phyloP scores from a whole-genome alignment of 2,329 filamentous ascomycete species.

The Dendrostoma leiphaemia region DNA sequence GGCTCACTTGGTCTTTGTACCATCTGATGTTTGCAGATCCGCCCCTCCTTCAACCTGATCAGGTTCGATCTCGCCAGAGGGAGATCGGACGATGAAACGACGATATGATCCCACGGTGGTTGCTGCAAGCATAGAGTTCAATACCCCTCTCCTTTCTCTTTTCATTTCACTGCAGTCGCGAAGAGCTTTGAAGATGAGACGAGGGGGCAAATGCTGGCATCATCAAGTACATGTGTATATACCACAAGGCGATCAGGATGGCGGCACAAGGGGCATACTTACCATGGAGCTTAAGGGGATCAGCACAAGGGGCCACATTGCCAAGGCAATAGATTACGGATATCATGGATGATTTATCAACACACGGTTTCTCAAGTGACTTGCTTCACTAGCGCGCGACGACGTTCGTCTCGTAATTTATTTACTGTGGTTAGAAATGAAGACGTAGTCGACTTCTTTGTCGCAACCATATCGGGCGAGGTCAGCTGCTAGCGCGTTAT shows the following conservation, averaged over 20 bases:
- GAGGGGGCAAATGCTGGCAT: slow-evolving; percentile 1
- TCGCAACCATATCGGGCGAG: not conserved
- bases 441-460: not conserved
- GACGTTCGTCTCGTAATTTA: too few relatives aligned
- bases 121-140: slow-evolving; percentile 11
- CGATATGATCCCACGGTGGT: not conserved
- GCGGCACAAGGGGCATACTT: slow-evolving; percentile 1
- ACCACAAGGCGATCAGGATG: slow-evolving; percentile 4
- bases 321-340: not conserved
- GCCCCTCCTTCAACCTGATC: not conserved
- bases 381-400: too few relatives aligned
- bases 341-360: too few relatives aligned
- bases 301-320: not conserved
- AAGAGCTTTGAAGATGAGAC: not conserved
- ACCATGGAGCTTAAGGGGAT: not conserved
- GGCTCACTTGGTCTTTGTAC: not conserved
- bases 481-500: slow-evolving; percentile 14
- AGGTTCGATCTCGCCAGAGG: not conserved
- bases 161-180: slow-evolving; percentile 1
- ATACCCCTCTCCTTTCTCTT: slow-evolving; percentile 14
- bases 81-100: not conserved
- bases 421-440: slow-evolving; percentile 15
- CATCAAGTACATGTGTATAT: slow-evolving; percentile 15
- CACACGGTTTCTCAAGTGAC: too few relatives aligned
- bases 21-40: not conserved